phyloP scores from a whole-genome alignment of 768 basidiomycete genomes.

The Hydnomerulius pinastri region DNA sequence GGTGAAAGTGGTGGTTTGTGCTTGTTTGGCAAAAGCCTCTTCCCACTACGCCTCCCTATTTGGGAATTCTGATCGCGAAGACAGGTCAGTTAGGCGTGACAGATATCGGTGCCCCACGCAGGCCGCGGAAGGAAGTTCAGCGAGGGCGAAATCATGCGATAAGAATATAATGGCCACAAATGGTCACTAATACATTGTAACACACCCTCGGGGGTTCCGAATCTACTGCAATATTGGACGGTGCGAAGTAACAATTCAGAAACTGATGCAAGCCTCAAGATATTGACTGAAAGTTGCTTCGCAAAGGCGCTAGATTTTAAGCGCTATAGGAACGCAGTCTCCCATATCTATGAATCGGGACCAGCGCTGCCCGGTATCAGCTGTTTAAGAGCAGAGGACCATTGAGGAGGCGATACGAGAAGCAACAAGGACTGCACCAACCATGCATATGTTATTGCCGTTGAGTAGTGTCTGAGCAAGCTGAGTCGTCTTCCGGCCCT shows the following conservation, averaged over 20 bases:
- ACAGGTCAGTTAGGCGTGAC: too few species aligned
- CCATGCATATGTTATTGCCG: constrained; percentile 97
- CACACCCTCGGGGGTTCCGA: not conserved
- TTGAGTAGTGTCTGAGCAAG: constrained; percentile 89
- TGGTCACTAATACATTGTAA: not conserved
- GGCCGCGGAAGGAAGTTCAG: too few species aligned
- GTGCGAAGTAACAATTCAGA: too few species aligned
- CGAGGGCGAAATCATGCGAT: not conserved
- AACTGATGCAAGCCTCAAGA: not conserved
- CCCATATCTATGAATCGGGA: constrained; percentile 42
- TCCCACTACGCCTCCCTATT: not conserved
- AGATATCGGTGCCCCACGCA: too few species aligned
- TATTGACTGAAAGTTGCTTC: not conserved
- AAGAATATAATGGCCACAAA: not conserved
- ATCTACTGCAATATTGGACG: not conserved
- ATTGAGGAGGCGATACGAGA: constrained; percentile 5
- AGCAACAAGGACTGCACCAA: constrained; percentile 36
- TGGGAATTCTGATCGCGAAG: too few species aligned
- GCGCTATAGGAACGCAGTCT: not conserved
- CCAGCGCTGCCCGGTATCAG: constrained; percentile 73
- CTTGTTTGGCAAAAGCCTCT: constrained; percentile 25
- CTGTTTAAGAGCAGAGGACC: constrained; percentile 33
- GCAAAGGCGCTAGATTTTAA: not conserved
- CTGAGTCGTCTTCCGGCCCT: constrained; percentile 78
- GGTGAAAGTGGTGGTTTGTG: constrained; percentile 12